Percentiles rank a stretch among this genome's conserved stretches.
phyloP scores from a whole-genome alignment of 169 alveolate genomes.

The Plasmodium relictum region DNA sequence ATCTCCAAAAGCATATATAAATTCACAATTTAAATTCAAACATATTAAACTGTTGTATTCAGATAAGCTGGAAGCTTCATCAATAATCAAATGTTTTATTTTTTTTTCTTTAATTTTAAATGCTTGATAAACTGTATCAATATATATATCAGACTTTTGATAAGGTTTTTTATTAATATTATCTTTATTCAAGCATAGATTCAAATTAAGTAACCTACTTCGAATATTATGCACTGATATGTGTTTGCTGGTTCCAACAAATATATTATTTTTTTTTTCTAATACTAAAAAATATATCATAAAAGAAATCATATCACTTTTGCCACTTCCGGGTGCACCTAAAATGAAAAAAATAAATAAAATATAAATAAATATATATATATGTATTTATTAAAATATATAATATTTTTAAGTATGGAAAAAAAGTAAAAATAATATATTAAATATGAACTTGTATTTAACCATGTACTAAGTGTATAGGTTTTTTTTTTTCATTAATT shows the following conservation, averaged over 20 bases:
- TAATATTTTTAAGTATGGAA: not conserved
- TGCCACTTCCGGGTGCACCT: slow-evolving; percentile 77
- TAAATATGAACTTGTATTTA: not conserved
- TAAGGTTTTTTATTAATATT: not conserved
- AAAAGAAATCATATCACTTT: slow-evolving; percentile 56
- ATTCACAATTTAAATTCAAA: slow-evolving; percentile 39
- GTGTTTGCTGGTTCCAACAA: slow-evolving; percentile 64
- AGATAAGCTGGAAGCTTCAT: slow-evolving; percentile 71
- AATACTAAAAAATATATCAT: slow-evolving; percentile 31
- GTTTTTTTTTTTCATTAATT: slow-evolving; percentile 9
- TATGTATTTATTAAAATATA: not conserved
- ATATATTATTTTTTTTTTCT: slow-evolving; percentile 48
- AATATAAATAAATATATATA: not conserved
- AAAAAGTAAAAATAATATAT: not conserved
- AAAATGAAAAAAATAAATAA: not conserved
- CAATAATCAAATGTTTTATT: slow-evolving; percentile 69
- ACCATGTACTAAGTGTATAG: slow-evolving; percentile 63
- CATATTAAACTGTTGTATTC: slow-evolving; percentile 64
- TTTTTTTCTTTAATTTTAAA: slow-evolving; percentile 63
- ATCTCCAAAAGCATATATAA: slow-evolving; percentile 70
- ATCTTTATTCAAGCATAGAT: slow-evolving; percentile 52
- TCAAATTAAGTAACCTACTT: slow-evolving; percentile 24
- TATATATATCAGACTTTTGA: slow-evolving; percentile 64
- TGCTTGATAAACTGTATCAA: slow-evolving; percentile 73
- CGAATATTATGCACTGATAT: slow-evolving; percentile 62